Percentiles rank a stretch among this genome's conserved stretches.
phyloP scores from a whole-genome alignment of 495 filamentous ascomycete genomes.

The Bathelium albidoporum region DNA sequence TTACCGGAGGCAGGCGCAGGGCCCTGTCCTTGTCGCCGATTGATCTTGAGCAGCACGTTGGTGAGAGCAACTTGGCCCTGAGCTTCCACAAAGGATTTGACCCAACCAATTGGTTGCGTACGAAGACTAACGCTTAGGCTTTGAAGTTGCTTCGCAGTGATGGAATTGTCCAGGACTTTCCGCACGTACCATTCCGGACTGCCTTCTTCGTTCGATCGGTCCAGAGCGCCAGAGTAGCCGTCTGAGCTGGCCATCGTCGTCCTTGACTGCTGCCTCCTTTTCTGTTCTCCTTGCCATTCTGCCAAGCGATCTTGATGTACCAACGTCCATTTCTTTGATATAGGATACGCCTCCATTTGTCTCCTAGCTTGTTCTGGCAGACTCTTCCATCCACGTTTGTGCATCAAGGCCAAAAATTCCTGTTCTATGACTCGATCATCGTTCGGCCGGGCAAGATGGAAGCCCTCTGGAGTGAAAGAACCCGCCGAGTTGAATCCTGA shows the following conservation, averaged over 20 bases:
- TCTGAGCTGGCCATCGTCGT: conserved; percentile 49
- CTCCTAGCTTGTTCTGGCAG: conserved; percentile 89
- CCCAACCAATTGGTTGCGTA: conserved; percentile 96
- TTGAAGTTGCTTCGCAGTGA: conserved; percentile 80
- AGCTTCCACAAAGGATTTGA: conserved; percentile 90
- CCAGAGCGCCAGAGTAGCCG: conserved; percentile 54
- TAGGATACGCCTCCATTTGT: conserved; percentile 90
- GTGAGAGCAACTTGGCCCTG: conserved; percentile 95
- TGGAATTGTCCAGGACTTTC: conserved; percentile 90
- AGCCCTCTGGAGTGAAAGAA: conserved; percentile 44
- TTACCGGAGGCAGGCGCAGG: conserved; percentile 44
- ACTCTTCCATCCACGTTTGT: conserved; percentile 93
- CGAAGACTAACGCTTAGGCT: conserved; percentile 88
- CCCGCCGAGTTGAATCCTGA: conserved; percentile 38
- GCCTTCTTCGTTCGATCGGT: conserved; percentile 80
- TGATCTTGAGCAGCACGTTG: conserved; percentile 87
- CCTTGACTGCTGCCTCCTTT: conserved; percentile 62
- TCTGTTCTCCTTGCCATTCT: conserved; percentile 90
- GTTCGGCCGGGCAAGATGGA: conserved; percentile 59
- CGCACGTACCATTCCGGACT: conserved; percentile 97
- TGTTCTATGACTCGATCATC: conserved; percentile 85
- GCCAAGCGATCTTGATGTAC: conserved; percentile 90
- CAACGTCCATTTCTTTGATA: conserved; percentile 93
- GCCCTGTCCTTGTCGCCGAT: conserved; percentile 69
- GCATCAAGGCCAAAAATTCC: conserved; percentile 87